These are phyloP conservation scores for Nakazawaea molendinolei DNA, from an alignment of 805 yeast genomes.

Conservation along the genomic window DNA sequence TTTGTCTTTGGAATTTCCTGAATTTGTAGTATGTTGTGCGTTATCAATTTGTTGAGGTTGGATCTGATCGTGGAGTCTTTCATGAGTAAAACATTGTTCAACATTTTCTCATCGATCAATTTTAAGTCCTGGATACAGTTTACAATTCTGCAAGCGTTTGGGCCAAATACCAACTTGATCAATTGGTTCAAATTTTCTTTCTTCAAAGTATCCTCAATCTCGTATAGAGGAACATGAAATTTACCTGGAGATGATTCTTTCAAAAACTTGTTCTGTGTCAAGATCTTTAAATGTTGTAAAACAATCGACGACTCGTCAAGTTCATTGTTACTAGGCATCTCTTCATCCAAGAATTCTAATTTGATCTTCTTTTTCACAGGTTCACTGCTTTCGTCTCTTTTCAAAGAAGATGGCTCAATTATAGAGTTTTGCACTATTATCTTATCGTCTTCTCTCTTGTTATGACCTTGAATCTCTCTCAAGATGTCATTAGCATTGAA, in stretches of 20 bases:
- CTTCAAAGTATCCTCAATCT: conserved; percentile 39
- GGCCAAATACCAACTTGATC: conserved; percentile 56
- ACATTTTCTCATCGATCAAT: conserved; percentile 77
- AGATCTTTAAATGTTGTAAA: conserved; percentile 58
- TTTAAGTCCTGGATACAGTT: conserved; percentile 68
- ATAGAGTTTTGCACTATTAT: conserved; percentile 5
- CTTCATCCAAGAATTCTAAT: conserved; percentile 18
- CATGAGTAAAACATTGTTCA: conserved; percentile 69
- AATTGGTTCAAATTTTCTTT: conserved; percentile 48
- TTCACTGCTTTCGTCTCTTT: conserved; percentile 12
- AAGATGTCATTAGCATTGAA: conserved; percentile 38
- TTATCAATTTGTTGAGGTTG: conserved; percentile 58
- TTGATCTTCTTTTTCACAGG: conserved; percentile 20
- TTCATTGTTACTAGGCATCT: conserved; percentile 21
- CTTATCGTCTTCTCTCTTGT: background rate
- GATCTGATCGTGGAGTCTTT: conserved; percentile 73
- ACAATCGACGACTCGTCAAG: conserved; percentile 20
- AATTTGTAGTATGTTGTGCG: conserved; percentile 69
- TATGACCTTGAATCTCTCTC: conserved; percentile 17
- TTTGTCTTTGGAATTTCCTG: conserved; percentile 92
- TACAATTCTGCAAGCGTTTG: conserved; percentile 62
- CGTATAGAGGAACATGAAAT: conserved; percentile 57
- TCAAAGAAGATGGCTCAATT: conserved; percentile 7
- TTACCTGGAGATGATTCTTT: conserved; percentile 47
- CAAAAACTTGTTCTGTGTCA: conserved; percentile 54